Evolutionary conservation across 192 early-diverging fungal species (phyloP), one percentile per base, ranked within the genome.

Genomic region (Nowakowskiella sp.): DNA sequence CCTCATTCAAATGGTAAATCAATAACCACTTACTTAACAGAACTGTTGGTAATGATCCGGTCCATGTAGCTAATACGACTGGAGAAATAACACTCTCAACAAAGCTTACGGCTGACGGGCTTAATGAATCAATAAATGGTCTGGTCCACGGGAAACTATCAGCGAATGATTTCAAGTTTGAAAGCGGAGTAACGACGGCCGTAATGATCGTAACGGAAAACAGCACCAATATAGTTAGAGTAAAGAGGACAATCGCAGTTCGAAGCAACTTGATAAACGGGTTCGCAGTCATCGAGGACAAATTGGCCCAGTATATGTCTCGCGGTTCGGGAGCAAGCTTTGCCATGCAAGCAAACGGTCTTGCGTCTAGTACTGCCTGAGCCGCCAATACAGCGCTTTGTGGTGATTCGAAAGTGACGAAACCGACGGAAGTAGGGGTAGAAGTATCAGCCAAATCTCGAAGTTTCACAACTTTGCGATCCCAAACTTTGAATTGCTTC

Each of bases 351-450:
- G 71, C 64, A 45, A 76, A 78, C 3, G 76, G 76, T 9, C 62
- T 58, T 13, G 53, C 53, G 32, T 69, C 50, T 4, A 71, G 33
- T 30, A 70, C 54, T 22, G 61, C 57, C 55, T 78, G 76, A 25
- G 74, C 58, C 3, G 68, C 76, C 23, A 78, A 6, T 62, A 74
- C 71, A 19, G 76, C 76, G 44, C 60, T 64, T 43, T 71, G 64
- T 4, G 76, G 76, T 3, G 75, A 78, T 42, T 77, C 67, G 66
- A 78, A 78, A 3, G 76, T 73, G n/a, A 78, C 76, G 58, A 78
- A 74, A 1, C 63, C 76, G 1, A 74, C 64, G 25, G 65, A 44
- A 21, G 74, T 77, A 4, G 68, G 52, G 5, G 67, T 29, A 33
- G 61, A 65, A 2, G 42, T n/a, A 26, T 73, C 71, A 30, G 71